Evolutionary conservation across 306 rosid species (phyloP).

Genomic region (Casuarina glauca): DNA sequence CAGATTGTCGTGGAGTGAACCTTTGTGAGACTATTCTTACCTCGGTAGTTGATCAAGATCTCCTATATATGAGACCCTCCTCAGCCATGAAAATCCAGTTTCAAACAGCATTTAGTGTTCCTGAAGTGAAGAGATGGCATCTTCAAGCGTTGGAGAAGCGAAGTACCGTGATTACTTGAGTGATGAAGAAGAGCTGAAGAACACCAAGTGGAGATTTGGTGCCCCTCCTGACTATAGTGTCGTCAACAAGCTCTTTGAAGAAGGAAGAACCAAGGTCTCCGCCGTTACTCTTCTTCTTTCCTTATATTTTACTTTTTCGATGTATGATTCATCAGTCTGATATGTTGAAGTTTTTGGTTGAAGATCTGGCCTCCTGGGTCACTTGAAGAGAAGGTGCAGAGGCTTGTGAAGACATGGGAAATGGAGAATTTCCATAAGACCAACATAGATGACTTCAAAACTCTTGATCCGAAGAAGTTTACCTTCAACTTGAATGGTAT

Average conservation of each 20-base stretch:
- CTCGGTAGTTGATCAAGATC: too few relatives aligned
- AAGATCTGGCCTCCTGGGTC: conserved; percentile 71
- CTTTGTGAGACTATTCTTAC: too few relatives aligned
- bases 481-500: conserved; percentile 60
- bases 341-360: background rate
- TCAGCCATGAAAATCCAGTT: background rate
- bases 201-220: conserved; percentile 62
- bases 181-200: conserved; percentile 45
- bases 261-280: conserved; percentile 59
- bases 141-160: conserved; percentile 34
- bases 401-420: conserved; percentile 57
- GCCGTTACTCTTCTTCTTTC: background rate
- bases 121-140: conserved; percentile 27
- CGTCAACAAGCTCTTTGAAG: conserved; percentile 62
- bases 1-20: too few relatives aligned
- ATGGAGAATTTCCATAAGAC: conserved; percentile 58
- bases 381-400: conserved; percentile 61
- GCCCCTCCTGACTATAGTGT: conserved; percentile 37
- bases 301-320: background rate
- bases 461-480: conserved; percentile 47
- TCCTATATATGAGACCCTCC: background rate
- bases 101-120: background rate
- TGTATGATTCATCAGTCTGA: background rate
- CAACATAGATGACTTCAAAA: conserved; percentile 31
- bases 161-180: conserved; percentile 41